phyloP scores from a whole-genome alignment of 352 stramenopile species.

The Peronospora farinosa region DNA sequence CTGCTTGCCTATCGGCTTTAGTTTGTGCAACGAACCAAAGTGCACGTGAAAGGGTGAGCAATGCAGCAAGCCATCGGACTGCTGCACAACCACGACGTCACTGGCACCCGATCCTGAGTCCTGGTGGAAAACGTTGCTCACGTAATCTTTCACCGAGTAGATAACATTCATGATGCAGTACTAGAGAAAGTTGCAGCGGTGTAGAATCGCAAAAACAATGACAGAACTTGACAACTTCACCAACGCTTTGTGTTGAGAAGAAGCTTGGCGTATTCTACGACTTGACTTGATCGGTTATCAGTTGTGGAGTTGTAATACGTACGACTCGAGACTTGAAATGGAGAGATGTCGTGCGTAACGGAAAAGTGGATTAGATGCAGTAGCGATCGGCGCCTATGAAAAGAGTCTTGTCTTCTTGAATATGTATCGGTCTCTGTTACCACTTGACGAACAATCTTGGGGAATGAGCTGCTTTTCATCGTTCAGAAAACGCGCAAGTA shows the following conservation, averaged over 20 bases:
- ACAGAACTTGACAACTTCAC: neutral
- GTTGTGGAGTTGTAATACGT: constrained; percentile 23
- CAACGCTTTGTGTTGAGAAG: constrained; percentile 1
- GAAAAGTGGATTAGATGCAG: neutral
- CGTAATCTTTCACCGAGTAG: constrained; percentile 83
- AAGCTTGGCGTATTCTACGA: constrained; percentile 17
- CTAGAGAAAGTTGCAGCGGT: no score
- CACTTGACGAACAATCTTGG: neutral
- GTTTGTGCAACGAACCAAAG: constrained; percentile 51
- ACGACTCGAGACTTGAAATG: constrained; percentile 15
- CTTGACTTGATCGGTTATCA: neutral
- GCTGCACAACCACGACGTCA: constrained; percentile 78
- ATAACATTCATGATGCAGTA: constrained; percentile 70
- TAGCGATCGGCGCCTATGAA: neutral
- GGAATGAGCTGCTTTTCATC: neutral
- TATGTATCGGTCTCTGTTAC: no score
- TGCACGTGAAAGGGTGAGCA: constrained; percentile 83
- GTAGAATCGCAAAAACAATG: neutral
- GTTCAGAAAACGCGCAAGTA: no score
- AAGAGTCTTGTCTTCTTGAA: neutral
- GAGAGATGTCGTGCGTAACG: constrained; percentile 3
- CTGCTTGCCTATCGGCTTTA: constrained; percentile 35
- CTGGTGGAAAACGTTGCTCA: constrained; percentile 74
- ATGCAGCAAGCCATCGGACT: constrained; percentile 47
- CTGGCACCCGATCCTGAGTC: constrained; percentile 63